Evolutionary conservation across 2,329 filamentous ascomycete species (phyloP), one percentile per base, ranked within the genome.

Genomic region (Fusarium liriodendri): DNA sequence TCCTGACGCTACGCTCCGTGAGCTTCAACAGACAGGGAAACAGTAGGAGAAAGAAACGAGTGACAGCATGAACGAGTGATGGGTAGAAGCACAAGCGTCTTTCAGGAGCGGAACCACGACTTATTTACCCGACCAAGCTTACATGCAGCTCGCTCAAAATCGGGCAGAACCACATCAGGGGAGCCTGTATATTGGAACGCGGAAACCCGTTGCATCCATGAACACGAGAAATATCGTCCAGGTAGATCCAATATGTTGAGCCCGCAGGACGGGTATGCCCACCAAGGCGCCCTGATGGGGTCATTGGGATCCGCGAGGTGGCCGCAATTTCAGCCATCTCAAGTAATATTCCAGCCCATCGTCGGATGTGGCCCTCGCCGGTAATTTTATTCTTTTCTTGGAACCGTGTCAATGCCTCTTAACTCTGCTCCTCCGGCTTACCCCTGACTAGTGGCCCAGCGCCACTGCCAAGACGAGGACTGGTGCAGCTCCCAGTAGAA

Each of bases 61-160:
- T 67, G 68, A 66, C 72, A 29, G 45, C 62, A 59, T 57, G 40
- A 60, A 69, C 47, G 58, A 69, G 57, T 59, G 69, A 40, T 60
- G 42, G 42, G 22, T 55, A 72, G 37, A 67, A 60, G 59, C 58
- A 63, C 27, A 62, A 38, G 33, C 55, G 4, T 20, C 62, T 64
- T 45, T 38, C 29, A 47, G 10, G 67, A 68, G 71, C 62, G 71
- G 71, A 70, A 52, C 57, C 35, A 62, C 65, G 69, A 60, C 69
- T 72, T 79, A 79, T 77, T 75, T 78, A 79, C 67, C 65, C 72
- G 27, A 62, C 32, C 61, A 63, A 62, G 61, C 66, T 67, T 62
- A 52, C 22, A 69, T 69, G 65, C 76, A 71, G 66, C 50, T 60
- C 20, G 9, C 47, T 38, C 59, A 59, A 45, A 57, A 22, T 58